Evolutionary conservation across 495 filamentous ascomycete species (phyloP), one percentile per base, ranked within the genome.

Genomic region (Sphaerosporella brunnea): DNA sequence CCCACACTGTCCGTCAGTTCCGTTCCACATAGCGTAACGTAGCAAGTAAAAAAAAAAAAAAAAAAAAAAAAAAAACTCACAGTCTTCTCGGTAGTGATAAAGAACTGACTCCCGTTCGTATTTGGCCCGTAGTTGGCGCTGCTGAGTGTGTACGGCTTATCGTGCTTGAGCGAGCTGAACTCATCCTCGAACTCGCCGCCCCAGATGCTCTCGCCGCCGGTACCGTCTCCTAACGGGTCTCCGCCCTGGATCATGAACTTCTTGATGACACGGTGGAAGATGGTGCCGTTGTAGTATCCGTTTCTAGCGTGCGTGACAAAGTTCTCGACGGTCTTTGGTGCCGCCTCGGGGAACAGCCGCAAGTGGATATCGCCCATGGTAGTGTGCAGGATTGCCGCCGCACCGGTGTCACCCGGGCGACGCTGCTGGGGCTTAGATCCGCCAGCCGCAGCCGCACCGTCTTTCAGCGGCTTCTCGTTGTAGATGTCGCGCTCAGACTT

Each of bases 231-330:
- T 2, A 93, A 65, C 0, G 92, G 92, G 60, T 99, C 90, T 30
- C 90, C 90, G 41, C 86, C 75, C 59, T 83, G 75, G 48, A 99
- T 93, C 90, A 99, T 99, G 66, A 99, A 99, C 60, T 96, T 96
- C 50, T 80, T 76, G 58, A 99, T 95, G 4, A 99, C 80, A 15
- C 90, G 79, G 64, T 99, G 90, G 70, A 99, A 99, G 52, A 93
- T 87, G 10, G 86, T 86, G 62, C 82, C 82, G 65, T 96, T 94
- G 68, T 96, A 99, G 64, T 96, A 96, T 1, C 84, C 84, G 44
- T 74, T 75, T 45, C 78, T 80, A 1, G 84, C 73, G 51, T 96
- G 90, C 0, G 85, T 92, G 40, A 86, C 82, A 60, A 99, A 99
- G 64, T 99, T 99, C 68, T 99, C 92, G n/a, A 99, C 90, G 0